These are phyloP conservation scores for Thraustotheca clavata DNA, from an alignment of 352 stramenopile genomes.

Conservation along the genomic window DNA sequence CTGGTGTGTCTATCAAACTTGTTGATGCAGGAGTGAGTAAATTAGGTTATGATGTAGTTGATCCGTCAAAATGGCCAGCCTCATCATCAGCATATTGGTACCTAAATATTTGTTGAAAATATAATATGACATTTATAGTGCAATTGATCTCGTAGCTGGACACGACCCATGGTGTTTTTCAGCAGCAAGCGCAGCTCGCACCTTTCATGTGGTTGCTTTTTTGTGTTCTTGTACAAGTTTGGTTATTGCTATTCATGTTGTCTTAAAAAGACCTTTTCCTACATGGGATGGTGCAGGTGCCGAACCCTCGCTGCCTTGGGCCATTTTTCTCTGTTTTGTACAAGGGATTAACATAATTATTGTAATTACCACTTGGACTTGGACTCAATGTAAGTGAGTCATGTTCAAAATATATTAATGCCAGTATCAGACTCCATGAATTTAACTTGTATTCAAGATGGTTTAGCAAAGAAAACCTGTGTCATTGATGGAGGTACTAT, in stretches of 20 bases:
- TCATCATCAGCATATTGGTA: conserved; percentile 33
- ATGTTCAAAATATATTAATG: background rate
- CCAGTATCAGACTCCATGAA: conserved; percentile 26
- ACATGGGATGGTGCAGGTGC: conserved; percentile 64
- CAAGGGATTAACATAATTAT: conserved; percentile 35
- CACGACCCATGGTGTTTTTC: conserved; percentile 62
- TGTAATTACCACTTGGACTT: conserved; percentile 46
- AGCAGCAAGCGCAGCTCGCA: conserved; percentile 35
- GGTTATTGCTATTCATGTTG: conserved; percentile 39
- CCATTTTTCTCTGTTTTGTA: conserved; percentile 43
- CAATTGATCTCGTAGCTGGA: conserved; percentile 28
- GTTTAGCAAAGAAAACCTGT: conserved; percentile 43
- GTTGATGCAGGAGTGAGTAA: conserved; percentile 54
- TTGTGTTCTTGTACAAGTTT: conserved; percentile 50
- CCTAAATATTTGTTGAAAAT: background rate
- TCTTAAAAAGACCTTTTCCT: conserved; percentile 48
- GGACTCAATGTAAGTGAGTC: conserved; percentile 37
- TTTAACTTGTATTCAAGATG: conserved; percentile 29
- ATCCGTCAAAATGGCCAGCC: conserved; percentile 23
- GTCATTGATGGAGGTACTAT: too few relatives aligned
- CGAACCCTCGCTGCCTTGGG: conserved; percentile 43
- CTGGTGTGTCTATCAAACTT: conserved; percentile 71
- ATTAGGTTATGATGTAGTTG: conserved; percentile 28
- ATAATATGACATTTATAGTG: conserved; percentile 20
- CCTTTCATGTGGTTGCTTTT: conserved; percentile 42